Base-by-base conservation (phyloP, 179 eudicot genomes). In the Heliamphora pulchella region DNA sequence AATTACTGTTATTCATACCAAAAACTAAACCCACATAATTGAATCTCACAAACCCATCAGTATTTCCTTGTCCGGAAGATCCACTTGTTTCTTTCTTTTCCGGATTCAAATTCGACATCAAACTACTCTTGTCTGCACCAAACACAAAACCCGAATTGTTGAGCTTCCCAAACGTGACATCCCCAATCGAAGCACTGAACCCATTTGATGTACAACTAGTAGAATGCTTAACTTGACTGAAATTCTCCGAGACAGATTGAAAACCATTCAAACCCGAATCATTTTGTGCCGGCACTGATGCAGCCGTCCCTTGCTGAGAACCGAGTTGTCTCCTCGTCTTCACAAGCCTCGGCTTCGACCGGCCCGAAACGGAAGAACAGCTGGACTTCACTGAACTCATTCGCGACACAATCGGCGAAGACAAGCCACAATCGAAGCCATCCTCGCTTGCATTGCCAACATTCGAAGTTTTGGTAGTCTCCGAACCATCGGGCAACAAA, bases 341-440 rank as follows among this genome's bases (percentile, higher is more conserved):
- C 57, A 73, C 80, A 4, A 87, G 53, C 87, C 96, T 86, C 68
- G 91, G 92, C 87, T 80, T 92, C 39, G 87, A 14, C 46, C 91
- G 88, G 17, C 80, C 57, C 11, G 76, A 71, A 57, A 74, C 41
- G 18, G 47, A 31, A 17, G 75, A 71, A 22, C 4, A 44, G 83
- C 54, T 62, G 50, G 57, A 44, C n/a, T 39, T 53, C 80, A 41
- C 80, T n/a, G 10, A 7, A 74, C 15, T 79, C 58, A 64, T 57
- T 58, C 41, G 57, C 48, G 81, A 57, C 14, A 44, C 18, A 20
- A 68, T 43, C 31, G 80, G 41, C 66, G 70, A 74, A 64, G 64
- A 41, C 0, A 66, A 76, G 55, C 83, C 85, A 6, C 81, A 54
- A 76, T 50, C 79, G 77, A 86, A 84, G 81, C 76, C 83, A 46